Percentiles rank a stretch among this genome's conserved stretches.
Evolutionary conservation across 1,139 yeast species (phyloP).

Genomic region (Yarrowia galli): DNA sequence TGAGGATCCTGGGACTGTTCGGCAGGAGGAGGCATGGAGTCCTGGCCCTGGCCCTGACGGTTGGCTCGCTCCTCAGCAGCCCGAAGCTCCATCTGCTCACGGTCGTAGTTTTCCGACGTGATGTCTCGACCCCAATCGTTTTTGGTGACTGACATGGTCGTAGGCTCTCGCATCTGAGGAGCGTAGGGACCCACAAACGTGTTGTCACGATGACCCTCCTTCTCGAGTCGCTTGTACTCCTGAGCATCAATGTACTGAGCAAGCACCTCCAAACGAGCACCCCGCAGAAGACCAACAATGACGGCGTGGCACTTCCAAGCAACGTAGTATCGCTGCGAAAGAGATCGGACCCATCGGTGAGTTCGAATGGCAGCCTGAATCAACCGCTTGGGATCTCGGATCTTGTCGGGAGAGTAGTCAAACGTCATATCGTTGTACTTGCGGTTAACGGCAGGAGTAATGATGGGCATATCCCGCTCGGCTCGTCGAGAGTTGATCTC

Average conservation of each 20-base stretch:
- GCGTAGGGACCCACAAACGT: constrained; percentile 32
- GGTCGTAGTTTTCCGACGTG: constrained; percentile 30
- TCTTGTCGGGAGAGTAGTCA: constrained; percentile 35
- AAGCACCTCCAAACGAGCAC: constrained; percentile 36
- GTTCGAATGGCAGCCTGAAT: constrained; percentile 35
- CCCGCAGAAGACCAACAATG: constrained; percentile 37
- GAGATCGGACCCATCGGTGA: constrained; percentile 33
- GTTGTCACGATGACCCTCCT: constrained; percentile 19
- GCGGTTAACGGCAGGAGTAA: constrained; percentile 14
- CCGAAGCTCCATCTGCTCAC: constrained; percentile 30
- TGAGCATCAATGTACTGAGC: constrained; percentile 38
- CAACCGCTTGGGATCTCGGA: constrained; percentile 31
- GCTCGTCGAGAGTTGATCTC: constrained; percentile 34
- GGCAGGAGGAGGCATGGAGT: constrained; percentile 17
- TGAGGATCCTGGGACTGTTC: constrained; percentile 21
- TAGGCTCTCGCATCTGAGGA: constrained; percentile 18
- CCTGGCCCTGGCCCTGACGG: constrained; percentile 12
- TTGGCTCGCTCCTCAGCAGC: constrained; percentile 26
- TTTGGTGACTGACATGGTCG: constrained; percentile 26
- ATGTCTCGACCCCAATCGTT: constrained; percentile 34
- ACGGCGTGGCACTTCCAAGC: constrained; percentile 39
- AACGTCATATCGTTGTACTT: constrained; percentile 32
- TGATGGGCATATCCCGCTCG: constrained; percentile 21
- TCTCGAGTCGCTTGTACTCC: constrained; percentile 33
- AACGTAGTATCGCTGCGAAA: constrained; percentile 31